Evolutionary conservation across 306 rosid species (phyloP), one percentile per base, ranked within the genome.

Genomic region (Quercus gilva): DNA sequence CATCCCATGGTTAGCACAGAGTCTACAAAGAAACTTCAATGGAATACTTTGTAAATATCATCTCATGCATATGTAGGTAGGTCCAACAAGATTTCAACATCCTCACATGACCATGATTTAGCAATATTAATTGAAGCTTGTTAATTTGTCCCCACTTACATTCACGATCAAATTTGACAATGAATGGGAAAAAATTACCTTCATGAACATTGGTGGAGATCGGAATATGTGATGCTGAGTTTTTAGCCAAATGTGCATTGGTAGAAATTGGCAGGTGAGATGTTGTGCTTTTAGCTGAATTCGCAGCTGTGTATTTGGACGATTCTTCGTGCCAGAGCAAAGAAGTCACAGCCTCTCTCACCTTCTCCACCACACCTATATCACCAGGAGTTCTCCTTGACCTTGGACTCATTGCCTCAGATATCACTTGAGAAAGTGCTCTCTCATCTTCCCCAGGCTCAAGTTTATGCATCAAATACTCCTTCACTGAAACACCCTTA

Each of bases 371-470:
- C 55, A 95, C 90, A 35, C 98, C 94, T 2, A 76, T 83, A 75
- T 84, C 94, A 49, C 85, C 82, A 1, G 90, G 89, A 77, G 68
- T 65, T 84, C 67, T 87, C 75, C 77, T 80, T 1, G 97, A 94
- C 75, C 77, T 80, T 1, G 97, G 95, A 84, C 95, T 90, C 79
- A 90, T 85, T 74, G 85, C 92, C 61, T 90, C 96, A 19, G 97
- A 92, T 78, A 94, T 90, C 59, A 90, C 97, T 76, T 74, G 85
- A 43, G 98, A 94, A 41, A 91, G 88, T 15, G 97, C 98, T 76
- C 72, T 92, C 79, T 94, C 98, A 80, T 94, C 97, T 72, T 94
- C 99, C 15, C 97, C 99, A 1, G 99, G 97, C 83, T 92, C 97
- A 78, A 92, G 79, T 78, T 92, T 92, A 53, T 85, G 88, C 87